Evolutionary conservation across 495 filamentous ascomycete species (phyloP), one percentile per base, ranked within the genome.

Genomic region (Penicillium arizonense): DNA sequence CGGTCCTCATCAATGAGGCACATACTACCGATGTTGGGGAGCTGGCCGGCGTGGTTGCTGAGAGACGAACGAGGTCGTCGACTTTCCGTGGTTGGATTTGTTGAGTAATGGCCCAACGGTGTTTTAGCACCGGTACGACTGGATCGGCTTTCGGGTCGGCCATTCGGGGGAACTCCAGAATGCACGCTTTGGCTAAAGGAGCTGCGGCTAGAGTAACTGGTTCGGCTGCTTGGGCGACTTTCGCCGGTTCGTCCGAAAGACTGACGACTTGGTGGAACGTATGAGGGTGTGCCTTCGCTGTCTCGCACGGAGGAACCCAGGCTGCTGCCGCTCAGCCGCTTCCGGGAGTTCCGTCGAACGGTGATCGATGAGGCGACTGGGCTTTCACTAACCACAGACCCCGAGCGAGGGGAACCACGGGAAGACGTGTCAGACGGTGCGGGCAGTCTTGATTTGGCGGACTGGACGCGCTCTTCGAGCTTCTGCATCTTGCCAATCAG

Each of bases 401-500:
- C 79, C 40, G 72, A 66, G 52, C 86, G 83, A 9, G 91, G 90
- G 1, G 90, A 93, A 24, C 80, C 77, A 24, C 87, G 86, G n/a
- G 92, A 90, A 5, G 94, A 91, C 2, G 89, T 92, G 44, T 74
- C 81, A 12, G 82, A 82, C 9, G 89, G 89, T 4, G 83, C 88
- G 1, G 94, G 94, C 3, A 98, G 81, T 67, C 96, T 96, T 30
- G 91, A 96, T 55, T 90, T 84, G 21, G 89, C 94, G n/a, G 87
- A 90, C 43, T 97, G 91, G 6, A 98, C 91, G 28, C 93, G 80
- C 51, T 92, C 87, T 68, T 97, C 95, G 36, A 98, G 83, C 55
- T 87, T 85, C 68, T 96, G 90, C 95, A 98, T 97, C 71, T 97
- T 94, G 20, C 89, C 91, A 50, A 93, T 94, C 47, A 98, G 82